Evolutionary conservation across 129 eudicot genomes (phyloP), one percentile per base, ranked within the genome.

Genomic region (Chrysanthemum seticuspe): DNA sequence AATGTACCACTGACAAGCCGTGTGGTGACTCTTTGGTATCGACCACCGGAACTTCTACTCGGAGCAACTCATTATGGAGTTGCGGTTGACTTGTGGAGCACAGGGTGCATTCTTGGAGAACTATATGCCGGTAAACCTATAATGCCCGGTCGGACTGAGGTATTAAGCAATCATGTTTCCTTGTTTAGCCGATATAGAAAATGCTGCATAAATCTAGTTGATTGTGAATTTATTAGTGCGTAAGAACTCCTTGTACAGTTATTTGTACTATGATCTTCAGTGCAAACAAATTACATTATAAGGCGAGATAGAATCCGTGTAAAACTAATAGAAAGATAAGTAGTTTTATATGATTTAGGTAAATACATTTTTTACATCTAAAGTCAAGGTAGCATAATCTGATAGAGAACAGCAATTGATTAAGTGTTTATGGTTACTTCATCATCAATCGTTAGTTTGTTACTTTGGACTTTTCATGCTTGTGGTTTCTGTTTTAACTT

Each of bases 121-220:
- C 74, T 84, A 51, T 77, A 68, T 45, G 50, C 75, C 56, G 85
- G 88, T 18, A 84, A 75, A 74, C 80, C 91, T 65, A 40, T 80
- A 54, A 86, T 89, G 96, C 92, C 92, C 51, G 96, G 96, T 47
- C 75, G 89, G 80, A 89, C 92, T 1, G 96, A 89, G 96, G 79
- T 82, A 78, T 44, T 55, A 31, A 14, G 27, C 23, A 57, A 57
- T 40, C 45, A 40, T 40, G 10, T 40, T 40, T 40, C 45, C 6
- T 6, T 40, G 45, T 40, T 40, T 6, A 40, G 45, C 45, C 45
- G 45, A 40, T 40, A 5, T 40, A 40, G 45, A 40, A 36, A 34
- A 6, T 40, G 45, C 45, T 40, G 9, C 45, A 6, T 0, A 40
- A 40, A 40, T 34, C 45, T 40, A 40, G 45, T 6, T 40, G 45